Percentiles rank a stretch among this genome's conserved stretches.
phyloP scores from a whole-genome alignment of 306 rosid genomes.

The Cyclanthera cordifolia region DNA sequence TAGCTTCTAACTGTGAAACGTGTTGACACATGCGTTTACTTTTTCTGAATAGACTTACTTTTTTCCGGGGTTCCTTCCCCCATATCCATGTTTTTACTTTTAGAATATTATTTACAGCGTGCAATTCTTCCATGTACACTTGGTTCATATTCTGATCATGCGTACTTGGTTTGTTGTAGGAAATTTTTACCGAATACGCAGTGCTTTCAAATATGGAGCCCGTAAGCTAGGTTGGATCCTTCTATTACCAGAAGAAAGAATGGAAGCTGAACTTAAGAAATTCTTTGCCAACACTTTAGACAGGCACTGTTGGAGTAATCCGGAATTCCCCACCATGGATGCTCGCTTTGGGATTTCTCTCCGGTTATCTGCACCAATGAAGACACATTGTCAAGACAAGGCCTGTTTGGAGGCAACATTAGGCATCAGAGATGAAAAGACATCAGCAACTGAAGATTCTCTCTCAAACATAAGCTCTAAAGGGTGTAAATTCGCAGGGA shows the following conservation, averaged over 20 bases:
- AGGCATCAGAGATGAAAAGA: neutral
- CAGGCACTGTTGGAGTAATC: constrained; percentile 40
- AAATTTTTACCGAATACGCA: constrained; percentile 67
- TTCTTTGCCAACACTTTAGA: constrained; percentile 56
- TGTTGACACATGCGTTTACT: neutral
- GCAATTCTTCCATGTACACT: neutral
- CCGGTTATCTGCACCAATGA: neutral
- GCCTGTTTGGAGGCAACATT: neutral
- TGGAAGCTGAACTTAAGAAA: constrained; percentile 44
- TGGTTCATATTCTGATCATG: neutral
- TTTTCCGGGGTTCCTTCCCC: neutral
- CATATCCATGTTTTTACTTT: neutral
- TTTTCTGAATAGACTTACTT: neutral
- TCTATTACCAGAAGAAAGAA: constrained; percentile 46
- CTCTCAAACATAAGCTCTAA: neutral
- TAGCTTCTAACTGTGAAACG: neutral
- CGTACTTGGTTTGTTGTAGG: constrained; percentile 38
- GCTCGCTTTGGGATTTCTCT: constrained; percentile 19
- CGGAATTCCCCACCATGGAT: constrained; percentile 12
- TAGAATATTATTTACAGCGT: neutral
- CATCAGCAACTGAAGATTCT: neutral
- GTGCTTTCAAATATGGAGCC: constrained; percentile 81
- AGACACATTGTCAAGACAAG: neutral
- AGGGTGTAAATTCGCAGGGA: neutral
- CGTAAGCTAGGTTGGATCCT: constrained; percentile 75